Conservation (phyloP, 805 yeast species). For the Hanseniaspora lindneri region DNA sequence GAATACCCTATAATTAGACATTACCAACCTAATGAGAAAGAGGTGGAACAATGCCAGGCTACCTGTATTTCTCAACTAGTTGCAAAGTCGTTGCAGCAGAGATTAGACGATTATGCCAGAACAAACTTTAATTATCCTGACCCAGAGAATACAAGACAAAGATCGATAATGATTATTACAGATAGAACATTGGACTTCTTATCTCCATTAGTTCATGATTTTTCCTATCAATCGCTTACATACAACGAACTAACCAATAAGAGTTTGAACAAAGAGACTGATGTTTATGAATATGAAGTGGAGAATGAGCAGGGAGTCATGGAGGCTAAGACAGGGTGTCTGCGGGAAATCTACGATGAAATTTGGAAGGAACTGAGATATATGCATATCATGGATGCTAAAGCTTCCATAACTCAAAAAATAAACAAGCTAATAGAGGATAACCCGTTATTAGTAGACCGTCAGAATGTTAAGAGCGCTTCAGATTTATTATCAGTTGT, state of each 20-base stretch:
- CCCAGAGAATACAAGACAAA: slow-evolving; percentile 45
- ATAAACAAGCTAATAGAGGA: slow-evolving; percentile 55
- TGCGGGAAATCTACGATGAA: slow-evolving; percentile 46
- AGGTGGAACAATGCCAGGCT: slow-evolving; percentile 40
- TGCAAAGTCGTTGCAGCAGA: slow-evolving; percentile 59
- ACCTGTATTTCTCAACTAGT: slow-evolving; percentile 53
- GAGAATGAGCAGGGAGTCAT: slow-evolving; percentile 42
- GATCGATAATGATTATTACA: slow-evolving; percentile 61
- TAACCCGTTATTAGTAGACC: slow-evolving; percentile 64
- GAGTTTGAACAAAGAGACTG: slow-evolving; percentile 24
- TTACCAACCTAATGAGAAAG: slow-evolving; percentile 41
- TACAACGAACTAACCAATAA: slow-evolving; percentile 45
- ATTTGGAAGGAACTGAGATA: slow-evolving; percentile 66
- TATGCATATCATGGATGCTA: slow-evolving; percentile 62
- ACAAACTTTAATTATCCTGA: slow-evolving; percentile 51
- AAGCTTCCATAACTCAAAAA: slow-evolving; percentile 45
- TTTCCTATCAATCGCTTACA: slow-evolving; percentile 84
- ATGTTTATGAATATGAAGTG: slow-evolving; percentile 41
- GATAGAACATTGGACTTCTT: slow-evolving; percentile 77
- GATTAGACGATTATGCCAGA: slow-evolving; percentile 66
- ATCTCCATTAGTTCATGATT: slow-evolving; percentile 80
- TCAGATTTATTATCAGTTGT: slow-evolving; percentile 66
- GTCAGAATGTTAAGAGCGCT: slow-evolving; percentile 50
- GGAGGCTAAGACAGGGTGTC: slow-evolving; percentile 36
- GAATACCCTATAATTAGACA: slow-evolving; percentile 82